phyloP scores from a whole-genome alignment of 176 grass and related monocot species.

The Triticum urartu region DNA sequence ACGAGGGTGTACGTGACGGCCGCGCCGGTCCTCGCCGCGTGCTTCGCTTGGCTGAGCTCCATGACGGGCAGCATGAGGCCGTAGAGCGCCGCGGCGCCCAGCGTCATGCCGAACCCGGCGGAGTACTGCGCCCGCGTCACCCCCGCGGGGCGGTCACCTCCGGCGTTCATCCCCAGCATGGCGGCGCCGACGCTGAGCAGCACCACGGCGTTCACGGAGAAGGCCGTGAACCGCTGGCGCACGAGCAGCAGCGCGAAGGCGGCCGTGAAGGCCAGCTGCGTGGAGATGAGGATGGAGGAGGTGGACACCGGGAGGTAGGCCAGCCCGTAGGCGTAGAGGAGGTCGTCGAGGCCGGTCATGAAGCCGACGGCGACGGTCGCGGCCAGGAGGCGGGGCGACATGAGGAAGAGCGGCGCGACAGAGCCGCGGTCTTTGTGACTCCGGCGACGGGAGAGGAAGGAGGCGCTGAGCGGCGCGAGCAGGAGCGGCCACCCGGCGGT shows the following conservation, averaged over 20 bases:
- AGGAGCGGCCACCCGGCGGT: conserved; percentile 63
- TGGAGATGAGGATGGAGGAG: conserved; percentile 72
- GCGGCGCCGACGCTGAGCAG: conserved; percentile 64
- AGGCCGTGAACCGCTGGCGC: conserved; percentile 63
- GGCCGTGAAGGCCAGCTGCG: conserved; percentile 80
- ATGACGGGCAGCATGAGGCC: conserved; percentile 56
- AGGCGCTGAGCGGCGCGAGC: conserved; percentile 50
- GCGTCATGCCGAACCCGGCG: conserved; percentile 67
- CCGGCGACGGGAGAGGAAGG: conserved; percentile 46
- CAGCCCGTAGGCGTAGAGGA: conserved; percentile 67
- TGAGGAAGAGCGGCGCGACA: conserved; percentile 28
- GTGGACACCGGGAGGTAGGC: conserved; percentile 82
- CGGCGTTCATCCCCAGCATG: conserved; percentile 58
- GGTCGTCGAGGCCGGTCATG: conserved; percentile 59
- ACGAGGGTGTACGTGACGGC: conserved; percentile 60
- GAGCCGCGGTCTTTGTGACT: background rate
- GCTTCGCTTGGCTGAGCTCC: conserved; percentile 67
- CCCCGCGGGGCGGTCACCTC: conserved; percentile 48
- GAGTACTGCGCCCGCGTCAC: conserved; percentile 53
- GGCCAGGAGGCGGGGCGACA: conserved; percentile 51
- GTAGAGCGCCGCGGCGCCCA: conserved; percentile 59
- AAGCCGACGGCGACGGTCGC: conserved; percentile 47
- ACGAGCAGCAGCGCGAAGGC: conserved; percentile 71
- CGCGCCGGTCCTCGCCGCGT: conserved; percentile 27
- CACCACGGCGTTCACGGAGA: conserved; percentile 71